Evolutionary conservation across 1,284 basidiomycete genomes (phyloP).

Genomic region (Fomitopsis palustris): DNA sequence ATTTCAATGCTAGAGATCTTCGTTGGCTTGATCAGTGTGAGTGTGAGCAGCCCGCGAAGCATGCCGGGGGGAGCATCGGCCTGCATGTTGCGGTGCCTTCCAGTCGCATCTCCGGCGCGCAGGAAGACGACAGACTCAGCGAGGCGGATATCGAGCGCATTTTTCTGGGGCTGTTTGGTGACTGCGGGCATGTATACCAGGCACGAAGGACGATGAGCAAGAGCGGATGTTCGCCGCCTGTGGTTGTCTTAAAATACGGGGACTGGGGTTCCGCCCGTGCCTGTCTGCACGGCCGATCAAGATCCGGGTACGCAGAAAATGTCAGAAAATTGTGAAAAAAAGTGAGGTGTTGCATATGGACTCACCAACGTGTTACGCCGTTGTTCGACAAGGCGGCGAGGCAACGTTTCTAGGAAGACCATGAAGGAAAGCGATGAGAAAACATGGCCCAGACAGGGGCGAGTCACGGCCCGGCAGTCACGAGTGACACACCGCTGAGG

Average conservation of each 20-base stretch:
- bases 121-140: slow-evolving; percentile 85
- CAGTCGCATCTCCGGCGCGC: slow-evolving; percentile 46
- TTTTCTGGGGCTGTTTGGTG: slow-evolving; percentile 24
- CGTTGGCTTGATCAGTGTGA: slow-evolving; percentile 80
- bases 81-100: slow-evolving; percentile 42
- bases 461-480: background rate
- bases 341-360: background rate
- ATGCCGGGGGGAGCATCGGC: slow-evolving; percentile 66
- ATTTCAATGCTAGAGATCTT: slow-evolving; percentile 86
- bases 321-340: background rate
- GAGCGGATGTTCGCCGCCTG: background rate
- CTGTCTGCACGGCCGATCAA: background rate
- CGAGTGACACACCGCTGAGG: background rate
- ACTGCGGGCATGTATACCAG: background rate
- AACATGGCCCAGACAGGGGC: background rate
- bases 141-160: slow-evolving; percentile 60
- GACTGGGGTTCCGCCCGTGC: background rate
- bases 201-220: background rate
- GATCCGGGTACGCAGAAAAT: background rate
- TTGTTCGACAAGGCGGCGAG: no score
- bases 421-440: background rate
- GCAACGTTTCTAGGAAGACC: background rate
- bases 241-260: background rate
- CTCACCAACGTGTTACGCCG: background rate
- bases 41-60: slow-evolving; percentile 83